Percentiles rank a stretch among this genome's conserved stretches.
Conservation (phyloP, 2,329 filamentous ascomycete species). For the Hypoxylon sp. region DNA sequence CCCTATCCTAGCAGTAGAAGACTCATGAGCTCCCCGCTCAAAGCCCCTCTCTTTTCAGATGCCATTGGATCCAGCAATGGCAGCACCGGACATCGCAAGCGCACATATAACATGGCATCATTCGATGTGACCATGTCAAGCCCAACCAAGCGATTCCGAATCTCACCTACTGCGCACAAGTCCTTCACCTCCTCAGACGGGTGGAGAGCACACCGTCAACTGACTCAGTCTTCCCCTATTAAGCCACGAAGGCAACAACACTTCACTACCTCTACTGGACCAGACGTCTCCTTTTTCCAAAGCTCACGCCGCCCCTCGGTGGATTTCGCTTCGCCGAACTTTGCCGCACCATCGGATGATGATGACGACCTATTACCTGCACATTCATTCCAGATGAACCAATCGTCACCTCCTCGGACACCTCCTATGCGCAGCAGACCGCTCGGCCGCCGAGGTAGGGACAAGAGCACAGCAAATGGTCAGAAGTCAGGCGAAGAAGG, state of each 20-base stretch:
- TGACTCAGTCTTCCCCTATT: conserved; percentile 89
- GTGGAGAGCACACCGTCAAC: conserved; percentile 83
- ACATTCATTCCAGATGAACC: conserved; percentile 78
- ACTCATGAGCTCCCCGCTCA: conserved; percentile 88
- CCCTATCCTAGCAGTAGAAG: conserved; percentile 75
- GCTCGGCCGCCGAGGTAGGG: conserved; percentile 63
- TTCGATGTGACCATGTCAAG: conserved; percentile 71
- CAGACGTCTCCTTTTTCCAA: conserved; percentile 84
- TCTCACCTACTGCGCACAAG: conserved; percentile 73
- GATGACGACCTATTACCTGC: conserved; percentile 86
- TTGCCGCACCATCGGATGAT: conserved; percentile 78
- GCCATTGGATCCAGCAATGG: conserved; percentile 79
- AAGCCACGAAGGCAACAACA: conserved; percentile 81
- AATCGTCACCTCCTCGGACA: conserved; percentile 87
- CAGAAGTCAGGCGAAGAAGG: conserved; percentile 82
- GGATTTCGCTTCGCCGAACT: conserved; percentile 71
- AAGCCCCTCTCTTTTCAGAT: conserved; percentile 87
- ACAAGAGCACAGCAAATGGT: conserved; percentile 61
- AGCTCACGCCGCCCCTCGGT: conserved; percentile 78
- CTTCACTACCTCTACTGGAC: conserved; percentile 79
- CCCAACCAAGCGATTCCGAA: conserved; percentile 78
- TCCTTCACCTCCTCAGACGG: conserved; percentile 59
- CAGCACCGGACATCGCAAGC: conserved; percentile 75
- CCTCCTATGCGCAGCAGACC: conserved; percentile 77
- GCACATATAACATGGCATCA: conserved; percentile 69